These are phyloP conservation scores for Penicillium decumbens DNA, from an alignment of 2,329 filamentous ascomycete genomes.

Conservation along the genomic window DNA sequence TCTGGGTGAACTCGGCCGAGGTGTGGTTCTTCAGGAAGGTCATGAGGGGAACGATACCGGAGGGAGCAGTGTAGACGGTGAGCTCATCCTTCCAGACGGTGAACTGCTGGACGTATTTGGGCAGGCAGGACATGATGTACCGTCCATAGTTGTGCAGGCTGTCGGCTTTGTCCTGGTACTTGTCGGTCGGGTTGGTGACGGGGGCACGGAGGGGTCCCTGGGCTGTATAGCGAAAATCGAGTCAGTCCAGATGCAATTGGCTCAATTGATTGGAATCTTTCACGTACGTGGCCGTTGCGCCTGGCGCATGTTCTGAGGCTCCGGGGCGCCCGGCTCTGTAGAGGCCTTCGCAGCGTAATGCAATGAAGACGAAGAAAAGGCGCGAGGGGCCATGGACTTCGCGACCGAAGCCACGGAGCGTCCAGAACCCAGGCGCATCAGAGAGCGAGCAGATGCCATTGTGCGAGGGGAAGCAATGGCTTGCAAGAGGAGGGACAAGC, in stretches of 20 bases:
- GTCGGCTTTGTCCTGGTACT: conserved; percentile 81
- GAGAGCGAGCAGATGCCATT: conserved; percentile 45
- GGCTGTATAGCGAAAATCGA: conserved; percentile 30
- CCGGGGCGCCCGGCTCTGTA: conserved; percentile 55
- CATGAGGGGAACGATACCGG: conserved; percentile 86
- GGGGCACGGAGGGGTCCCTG: conserved; percentile 66
- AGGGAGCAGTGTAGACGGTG: conserved; percentile 83
- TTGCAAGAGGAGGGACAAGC: conserved; percentile 17
- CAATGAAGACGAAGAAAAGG: conserved; percentile 40
- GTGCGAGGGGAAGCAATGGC: conserved; percentile 31
- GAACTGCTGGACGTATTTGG: conserved; percentile 98
- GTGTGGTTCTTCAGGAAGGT: conserved; percentile 97
- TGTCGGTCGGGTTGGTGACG: conserved; percentile 87
- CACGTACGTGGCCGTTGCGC: conserved; percentile 51
- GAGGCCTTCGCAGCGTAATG: conserved; percentile 45
- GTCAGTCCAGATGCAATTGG: conserved; percentile 15
- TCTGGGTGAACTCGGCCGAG: conserved; percentile 89
- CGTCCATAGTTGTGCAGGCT: conserved; percentile 90
- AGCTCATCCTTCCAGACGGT: conserved; percentile 99
- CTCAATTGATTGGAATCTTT: neutral
- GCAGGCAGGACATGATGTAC: conserved; percentile 93
- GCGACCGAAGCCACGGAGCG: conserved; percentile 37
- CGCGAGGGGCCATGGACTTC: conserved; percentile 33
- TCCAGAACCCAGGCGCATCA: conserved; percentile 42
- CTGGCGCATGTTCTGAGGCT: conserved; percentile 63